Evolutionary conservation across 192 early-diverging fungal species (phyloP).

Genomic region (Coemansia sp.): DNA sequence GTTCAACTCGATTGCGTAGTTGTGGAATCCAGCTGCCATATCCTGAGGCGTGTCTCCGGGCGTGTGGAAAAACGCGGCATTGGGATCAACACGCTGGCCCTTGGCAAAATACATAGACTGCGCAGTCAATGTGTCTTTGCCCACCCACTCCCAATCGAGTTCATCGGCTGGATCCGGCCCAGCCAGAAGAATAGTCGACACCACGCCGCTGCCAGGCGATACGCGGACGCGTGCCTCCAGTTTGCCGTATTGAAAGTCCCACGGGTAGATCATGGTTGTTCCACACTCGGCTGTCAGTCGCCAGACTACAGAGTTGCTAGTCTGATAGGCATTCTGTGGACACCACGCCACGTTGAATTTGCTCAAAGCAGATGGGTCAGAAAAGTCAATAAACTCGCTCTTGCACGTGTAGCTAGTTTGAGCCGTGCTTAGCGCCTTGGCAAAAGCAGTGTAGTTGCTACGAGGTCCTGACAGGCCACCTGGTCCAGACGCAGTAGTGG

Average conservation of each 20-base stretch:
- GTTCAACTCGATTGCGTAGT: conserved; percentile 62
- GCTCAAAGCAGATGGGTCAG: conserved; percentile 29
- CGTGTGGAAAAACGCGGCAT: conserved; percentile 29
- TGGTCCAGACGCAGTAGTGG: not conserved
- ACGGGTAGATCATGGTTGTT: conserved; percentile 44
- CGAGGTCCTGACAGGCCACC: not conserved
- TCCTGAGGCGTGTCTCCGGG: conserved; percentile 40
- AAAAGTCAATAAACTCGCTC: conserved; percentile 32
- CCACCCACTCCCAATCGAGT: conserved; percentile 68
- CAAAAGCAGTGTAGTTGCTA: not conserved
- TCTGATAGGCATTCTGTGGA: conserved; percentile 46
- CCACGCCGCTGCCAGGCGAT: conserved; percentile 55
- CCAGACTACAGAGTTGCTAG: conserved; percentile 28
- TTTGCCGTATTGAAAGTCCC: conserved; percentile 37
- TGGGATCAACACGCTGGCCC: conserved; percentile 48
- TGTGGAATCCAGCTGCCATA: conserved; percentile 53
- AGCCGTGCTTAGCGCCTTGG: conserved; percentile 3
- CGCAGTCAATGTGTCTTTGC: conserved; percentile 53
- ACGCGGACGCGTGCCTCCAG: conserved; percentile 40
- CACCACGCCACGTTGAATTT: conserved; percentile 52
- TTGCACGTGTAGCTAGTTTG: conserved; percentile 27
- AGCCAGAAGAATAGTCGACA: conserved; percentile 57
- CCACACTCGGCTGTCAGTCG: conserved; percentile 46
- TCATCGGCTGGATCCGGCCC: conserved; percentile 58
- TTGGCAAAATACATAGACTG: conserved; percentile 61